Evolutionary conservation across 345 rosid genomes (phyloP).

Genomic region (Salix suchowensis): DNA sequence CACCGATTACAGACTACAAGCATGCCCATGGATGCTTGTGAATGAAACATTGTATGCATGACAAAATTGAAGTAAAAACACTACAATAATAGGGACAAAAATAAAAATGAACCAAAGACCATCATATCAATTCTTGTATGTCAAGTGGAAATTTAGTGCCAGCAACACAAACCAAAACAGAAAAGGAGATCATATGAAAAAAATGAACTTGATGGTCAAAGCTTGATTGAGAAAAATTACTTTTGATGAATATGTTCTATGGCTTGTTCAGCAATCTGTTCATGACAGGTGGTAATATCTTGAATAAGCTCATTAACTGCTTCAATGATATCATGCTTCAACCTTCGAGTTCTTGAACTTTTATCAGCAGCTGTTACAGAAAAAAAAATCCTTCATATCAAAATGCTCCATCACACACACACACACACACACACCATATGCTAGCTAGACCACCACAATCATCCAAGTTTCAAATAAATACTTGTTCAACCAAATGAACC

Average conservation of each 20-base stretch:
- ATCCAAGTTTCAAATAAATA: background rate
- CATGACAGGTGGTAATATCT: slow-evolving; percentile 86
- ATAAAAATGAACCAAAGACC: background rate
- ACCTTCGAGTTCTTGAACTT: slow-evolving; percentile 76
- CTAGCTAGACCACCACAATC: background rate
- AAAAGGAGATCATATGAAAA: background rate
- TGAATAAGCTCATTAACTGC: slow-evolving; percentile 89
- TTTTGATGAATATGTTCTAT: slow-evolving; percentile 99
- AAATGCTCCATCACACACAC: background rate
- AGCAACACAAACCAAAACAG: background rate
- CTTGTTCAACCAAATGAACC: background rate
- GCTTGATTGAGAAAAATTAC: slow-evolving; percentile 35
- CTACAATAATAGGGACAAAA: background rate
- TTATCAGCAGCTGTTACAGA: slow-evolving; percentile 77
- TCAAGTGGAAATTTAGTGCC: background rate
- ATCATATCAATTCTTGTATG: background rate
- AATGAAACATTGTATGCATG: background rate
- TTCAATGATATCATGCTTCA: slow-evolving; percentile 97
- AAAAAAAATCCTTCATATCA: slow-evolving; percentile 21
- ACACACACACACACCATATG: background rate
- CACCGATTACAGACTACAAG: background rate
- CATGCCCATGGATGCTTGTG: background rate
- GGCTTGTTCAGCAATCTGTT: slow-evolving; percentile 98
- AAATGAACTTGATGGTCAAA: background rate
- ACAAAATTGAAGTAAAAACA: background rate